Evolutionary conservation across 768 basidiomycete genomes (phyloP), one percentile per base, ranked within the genome.

Genomic region (Podaxis sp.): DNA sequence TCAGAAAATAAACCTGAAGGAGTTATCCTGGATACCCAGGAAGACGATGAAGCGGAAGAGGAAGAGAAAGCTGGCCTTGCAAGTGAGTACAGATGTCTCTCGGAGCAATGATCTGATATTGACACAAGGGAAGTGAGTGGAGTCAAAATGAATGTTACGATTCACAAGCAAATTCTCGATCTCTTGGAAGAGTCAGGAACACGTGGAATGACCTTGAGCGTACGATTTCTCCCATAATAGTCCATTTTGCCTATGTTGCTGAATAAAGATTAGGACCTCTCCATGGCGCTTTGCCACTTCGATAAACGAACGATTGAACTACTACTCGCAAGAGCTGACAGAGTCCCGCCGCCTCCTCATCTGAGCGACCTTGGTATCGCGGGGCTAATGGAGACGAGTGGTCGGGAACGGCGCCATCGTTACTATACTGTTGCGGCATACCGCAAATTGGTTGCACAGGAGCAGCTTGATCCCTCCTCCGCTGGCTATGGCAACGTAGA

Each of bases 301-400:
- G 91, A 95, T 72, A 85, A 83, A 69, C 87, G 94, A 27, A 93
- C 89, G 1, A 80, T 95, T 54, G 94, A 96, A 71, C 81, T 93
- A n/a, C 75, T 93, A 25, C 81, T 95, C 36, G 80, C 82, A 15
- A 85, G 90, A 49, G 84, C 90, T 22, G 87, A 87, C 66, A 87
- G 81, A 68, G 79, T 70, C 63, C 79, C 78, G 9, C 85, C 87
- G 13, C 93, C 93, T 3, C 63, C 82, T 4, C 92, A 94, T 72
- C 82, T 95, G 13, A 78, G 78, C 56, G 90, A 94, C 71, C 77
- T 91, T 43, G 82, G 85, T 27, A 83, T 93, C 55, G 82, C 83
- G 22, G 84, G 86, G 40, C 72, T 92, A 29, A 88, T 89, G 82
- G 96, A 97, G 74, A 92, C 86, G 0, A 80, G 82, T 65, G 93